Conservation (phyloP, 345 rosid species). For the Eucalyptus pumila region DNA sequence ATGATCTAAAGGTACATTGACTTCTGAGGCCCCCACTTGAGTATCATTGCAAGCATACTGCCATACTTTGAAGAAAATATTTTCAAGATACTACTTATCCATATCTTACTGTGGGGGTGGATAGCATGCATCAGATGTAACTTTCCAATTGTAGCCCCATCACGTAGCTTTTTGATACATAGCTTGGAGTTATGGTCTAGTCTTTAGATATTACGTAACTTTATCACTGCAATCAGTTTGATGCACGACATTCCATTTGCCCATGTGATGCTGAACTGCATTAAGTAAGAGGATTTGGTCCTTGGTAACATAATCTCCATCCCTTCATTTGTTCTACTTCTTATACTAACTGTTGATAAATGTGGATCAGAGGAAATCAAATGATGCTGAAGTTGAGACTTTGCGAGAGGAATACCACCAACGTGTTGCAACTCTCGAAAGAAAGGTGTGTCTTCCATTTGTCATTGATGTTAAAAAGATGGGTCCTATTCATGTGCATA, state of each 20-base stretch:
- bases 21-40: background rate
- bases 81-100: background rate
- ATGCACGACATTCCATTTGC: background rate
- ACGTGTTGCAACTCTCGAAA: slow-evolving; percentile 89
- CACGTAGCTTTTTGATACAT: background rate
- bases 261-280: background rate
- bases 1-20: slow-evolving; percentile 74
- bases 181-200: background rate
- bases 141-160: background rate
- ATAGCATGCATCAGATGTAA: background rate
- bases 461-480: background rate
- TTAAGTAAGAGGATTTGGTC: background rate
- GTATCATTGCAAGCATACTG: background rate
- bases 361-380: slow-evolving; percentile 70
- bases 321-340: background rate
- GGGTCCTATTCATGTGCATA: background rate
- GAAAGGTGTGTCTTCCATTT: slow-evolving; percentile 45
- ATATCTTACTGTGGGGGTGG: background rate
- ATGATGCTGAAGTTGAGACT: slow-evolving; percentile 89
- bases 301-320: background rate
- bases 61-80: background rate
- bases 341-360: background rate
- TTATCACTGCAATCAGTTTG: background rate
- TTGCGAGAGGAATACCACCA: slow-evolving; percentile 98
- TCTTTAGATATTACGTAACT: background rate